Evolutionary conservation across 495 filamentous ascomycete genomes (phyloP).

Genomic region (Thermothielavioides terrestris): DNA sequence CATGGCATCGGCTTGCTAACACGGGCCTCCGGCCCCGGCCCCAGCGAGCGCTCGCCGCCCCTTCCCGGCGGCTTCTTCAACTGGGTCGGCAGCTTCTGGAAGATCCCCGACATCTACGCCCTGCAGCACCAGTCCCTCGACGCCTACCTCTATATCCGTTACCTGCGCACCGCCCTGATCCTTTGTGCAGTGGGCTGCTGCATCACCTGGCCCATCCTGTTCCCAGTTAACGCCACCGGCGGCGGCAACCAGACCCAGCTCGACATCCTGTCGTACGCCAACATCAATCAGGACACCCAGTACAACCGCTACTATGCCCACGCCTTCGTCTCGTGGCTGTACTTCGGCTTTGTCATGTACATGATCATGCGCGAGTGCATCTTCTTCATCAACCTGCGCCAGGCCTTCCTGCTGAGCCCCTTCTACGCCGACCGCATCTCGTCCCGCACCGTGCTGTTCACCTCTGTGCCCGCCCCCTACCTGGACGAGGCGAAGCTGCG

Average conservation of each 20-base stretch:
- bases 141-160: conserved; percentile 79
- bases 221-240: conserved; percentile 82
- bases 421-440: conserved; percentile 84
- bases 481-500: conserved; percentile 64
- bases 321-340: conserved; percentile 61
- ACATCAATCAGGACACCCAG: conserved; percentile 47
- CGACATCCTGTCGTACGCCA: conserved; percentile 69
- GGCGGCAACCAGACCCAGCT: conserved; percentile 55
- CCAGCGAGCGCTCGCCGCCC: conserved; percentile 57
- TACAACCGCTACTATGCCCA: conserved; percentile 68
- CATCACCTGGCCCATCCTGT: conserved; percentile 77
- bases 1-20: conserved; percentile 1
- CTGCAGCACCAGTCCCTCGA: conserved; percentile 86
- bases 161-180: conserved; percentile 60
- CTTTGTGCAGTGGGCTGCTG: conserved; percentile 72
- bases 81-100: conserved; percentile 70
- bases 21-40: too few relatives aligned
- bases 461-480: conserved; percentile 70
- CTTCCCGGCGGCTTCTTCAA: conserved; percentile 62
- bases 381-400: conserved; percentile 90
- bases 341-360: conserved; percentile 78
- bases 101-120: conserved; percentile 73
- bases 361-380: conserved; percentile 86
- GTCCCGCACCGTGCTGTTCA: conserved; percentile 87
- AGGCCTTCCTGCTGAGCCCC: conserved; percentile 86